Percentiles rank a stretch among this genome's conserved stretches.
phyloP scores from a whole-genome alignment of 441 rosid genomes.

The Eutrema salsugineum region DNA sequence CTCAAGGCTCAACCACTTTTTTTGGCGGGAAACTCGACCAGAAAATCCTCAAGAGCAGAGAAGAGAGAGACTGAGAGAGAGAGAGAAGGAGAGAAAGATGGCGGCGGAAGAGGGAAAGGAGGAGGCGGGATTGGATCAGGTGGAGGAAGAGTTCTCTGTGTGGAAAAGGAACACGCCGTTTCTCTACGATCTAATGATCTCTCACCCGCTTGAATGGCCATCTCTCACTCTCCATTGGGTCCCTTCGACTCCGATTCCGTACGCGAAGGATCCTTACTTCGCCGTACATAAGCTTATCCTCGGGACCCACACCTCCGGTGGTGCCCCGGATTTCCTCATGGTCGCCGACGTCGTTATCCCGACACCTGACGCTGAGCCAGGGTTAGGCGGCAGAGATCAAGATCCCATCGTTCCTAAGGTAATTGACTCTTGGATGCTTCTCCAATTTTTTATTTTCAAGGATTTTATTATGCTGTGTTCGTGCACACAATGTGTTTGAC shows the following conservation, averaged over 20 bases:
- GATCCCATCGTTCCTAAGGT: constrained; percentile 60
- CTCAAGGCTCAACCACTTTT: not conserved
- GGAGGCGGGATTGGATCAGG: constrained; percentile 43
- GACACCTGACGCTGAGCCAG: constrained; percentile 35
- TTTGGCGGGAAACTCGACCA: constrained; percentile 39
- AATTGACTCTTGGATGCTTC: not conserved
- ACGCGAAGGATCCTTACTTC: constrained; percentile 46
- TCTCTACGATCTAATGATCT: constrained; percentile 79
- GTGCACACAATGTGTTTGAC: constrained; percentile 39
- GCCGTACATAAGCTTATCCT: constrained; percentile 65
- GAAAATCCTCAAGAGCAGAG: not conserved
- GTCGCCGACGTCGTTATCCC: constrained; percentile 85
- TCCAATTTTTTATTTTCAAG: not conserved
- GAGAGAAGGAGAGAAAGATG: constrained; percentile 29
- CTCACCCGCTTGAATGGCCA: constrained; percentile 55
- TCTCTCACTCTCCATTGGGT: constrained; percentile 88
- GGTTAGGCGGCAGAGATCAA: constrained; percentile 30
- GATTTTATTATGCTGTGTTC: not conserved
- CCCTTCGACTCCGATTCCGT: constrained; percentile 47
- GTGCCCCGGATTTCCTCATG: constrained; percentile 63
- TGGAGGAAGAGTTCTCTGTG: constrained; percentile 47
- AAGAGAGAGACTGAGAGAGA: not conserved
- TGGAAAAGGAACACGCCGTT: constrained; percentile 94
- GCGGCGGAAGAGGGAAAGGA: constrained; percentile 56
- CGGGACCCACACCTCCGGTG: constrained; percentile 88